Base-by-base conservation (phyloP, 306 rosid genomes). In the Begonia loranthoides region DNA sequence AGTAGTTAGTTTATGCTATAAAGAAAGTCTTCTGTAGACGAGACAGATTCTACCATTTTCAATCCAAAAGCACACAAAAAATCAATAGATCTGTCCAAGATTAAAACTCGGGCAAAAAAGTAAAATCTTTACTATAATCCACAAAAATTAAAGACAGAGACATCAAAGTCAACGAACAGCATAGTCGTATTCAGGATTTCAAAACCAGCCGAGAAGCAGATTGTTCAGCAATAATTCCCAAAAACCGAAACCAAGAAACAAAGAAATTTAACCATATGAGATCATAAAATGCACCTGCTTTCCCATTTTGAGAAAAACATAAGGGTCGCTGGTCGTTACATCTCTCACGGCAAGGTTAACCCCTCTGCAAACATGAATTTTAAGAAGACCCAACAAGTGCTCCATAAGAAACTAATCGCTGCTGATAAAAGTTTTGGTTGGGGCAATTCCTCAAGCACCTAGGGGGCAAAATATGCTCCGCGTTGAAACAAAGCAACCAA, bases 341-440 rank as follows among this genome's bases (percentile, higher is more conserved):
- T 89, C 97, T 61, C 97, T 72, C 17, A 89, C 14, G 5, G 94
- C 95, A n/a, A 89, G 95, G 60, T 85, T 74, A 19, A 85, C 79
- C 5, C 97, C 97, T 76, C 56, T 82, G 0, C 53, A 57, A 15
- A 85, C 71, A 55, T 56, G 95, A 70, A 89, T 57, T 64, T 82
- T 78, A 1, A 89, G 78, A 63, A 89, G 69, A 34, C 97, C 97
- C 78, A 89, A n/a, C 55, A 73, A 24, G 38, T 74, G 62, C 59
- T 89, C 97, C 97, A 89, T 89, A 5, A 14, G 15, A 11, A 11
- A 11, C 48, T 2, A 44, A 44, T 12, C 48, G 1, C 48, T 9
- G 9, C 48, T 1, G 48, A 11, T 12, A 44, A 11, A 14, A 44
- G 0, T 4, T 28, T 7, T 28, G 36, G 36, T 28, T 28, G 9